Conservation (phyloP, 768 basidiomycete species). For the Tulasnella sp. region DNA sequence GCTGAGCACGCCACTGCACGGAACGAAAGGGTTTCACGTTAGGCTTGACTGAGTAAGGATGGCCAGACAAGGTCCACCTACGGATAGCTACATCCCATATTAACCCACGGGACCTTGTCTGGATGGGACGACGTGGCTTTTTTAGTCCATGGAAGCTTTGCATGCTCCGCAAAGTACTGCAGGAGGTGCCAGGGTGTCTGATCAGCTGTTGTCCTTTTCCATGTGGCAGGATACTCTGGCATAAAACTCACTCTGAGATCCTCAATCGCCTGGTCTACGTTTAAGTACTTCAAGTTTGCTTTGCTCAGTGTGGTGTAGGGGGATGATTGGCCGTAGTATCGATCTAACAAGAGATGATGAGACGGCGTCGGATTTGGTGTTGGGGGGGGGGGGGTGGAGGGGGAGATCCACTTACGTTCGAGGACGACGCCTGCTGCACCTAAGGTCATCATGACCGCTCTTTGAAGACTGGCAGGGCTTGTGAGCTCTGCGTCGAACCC, state of each 20-base stretch:
- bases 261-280: constrained; percentile 8
- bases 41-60: background rate
- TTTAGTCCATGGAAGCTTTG: constrained; percentile 16
- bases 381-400: too few relatives aligned
- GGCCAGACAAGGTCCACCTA: background rate
- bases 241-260: background rate
- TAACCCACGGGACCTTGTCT: background rate
- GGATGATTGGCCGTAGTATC: constrained; percentile 17
- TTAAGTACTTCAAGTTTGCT: constrained; percentile 15
- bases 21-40: background rate
- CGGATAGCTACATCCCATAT: background rate
- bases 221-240: too few relatives aligned
- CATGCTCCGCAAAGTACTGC: constrained; percentile 24
- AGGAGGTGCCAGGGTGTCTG: background rate
- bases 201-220: too few relatives aligned
- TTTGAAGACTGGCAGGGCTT: background rate
- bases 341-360: background rate
- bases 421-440: constrained; percentile 23
- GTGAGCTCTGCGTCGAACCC: background rate
- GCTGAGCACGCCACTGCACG: constrained; percentile 20
- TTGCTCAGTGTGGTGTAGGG: constrained; percentile 2
- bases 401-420: background rate
- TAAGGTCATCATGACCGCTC: constrained; percentile 2
- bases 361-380: background rate
- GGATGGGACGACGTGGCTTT: constrained; percentile 3